A percentile compares a stretch with the other conserved stretches of the same genome.
These are phyloP conservation scores for Globisporangium orthogonon DNA, from an alignment of 352 stramenopile genomes.

Conservation along the genomic window DNA sequence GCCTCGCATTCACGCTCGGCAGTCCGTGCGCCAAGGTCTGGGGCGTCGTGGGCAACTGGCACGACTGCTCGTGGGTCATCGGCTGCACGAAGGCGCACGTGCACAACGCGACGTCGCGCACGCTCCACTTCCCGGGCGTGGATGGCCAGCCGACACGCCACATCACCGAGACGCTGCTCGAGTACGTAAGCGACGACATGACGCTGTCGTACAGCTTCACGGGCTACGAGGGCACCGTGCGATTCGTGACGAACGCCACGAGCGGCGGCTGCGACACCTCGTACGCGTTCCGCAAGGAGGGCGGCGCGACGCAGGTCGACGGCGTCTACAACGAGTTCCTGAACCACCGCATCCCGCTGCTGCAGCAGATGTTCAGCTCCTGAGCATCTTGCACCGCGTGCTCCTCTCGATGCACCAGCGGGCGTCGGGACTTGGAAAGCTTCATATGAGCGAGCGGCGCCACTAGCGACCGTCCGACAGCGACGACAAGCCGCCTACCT, in stretches of 20 bases:
- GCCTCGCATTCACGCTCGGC: conserved; percentile 6
- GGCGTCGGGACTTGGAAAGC: too few species aligned
- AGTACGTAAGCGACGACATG: conserved; percentile 8
- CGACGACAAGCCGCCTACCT: too few species aligned
- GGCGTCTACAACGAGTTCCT: conserved; percentile 12
- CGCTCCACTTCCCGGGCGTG: conserved; percentile 4
- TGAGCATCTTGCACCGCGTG: background rate
- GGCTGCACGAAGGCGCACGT: conserved; percentile 8
- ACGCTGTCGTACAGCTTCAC: conserved; percentile 3
- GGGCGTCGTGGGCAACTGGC: conserved; percentile 9
- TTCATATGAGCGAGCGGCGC: background rate
- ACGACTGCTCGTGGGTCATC: conserved; percentile 11
- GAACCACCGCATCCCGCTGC: conserved; percentile 4
- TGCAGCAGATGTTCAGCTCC: conserved; percentile 10
- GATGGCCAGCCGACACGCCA: background rate
- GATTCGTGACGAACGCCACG: background rate
- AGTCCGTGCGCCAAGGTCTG: conserved; percentile 6
- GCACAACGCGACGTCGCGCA: conserved; percentile 5
- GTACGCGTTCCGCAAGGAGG: conserved; percentile 9
- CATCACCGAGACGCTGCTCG: conserved; percentile 3
- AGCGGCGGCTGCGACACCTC: conserved; percentile 5
- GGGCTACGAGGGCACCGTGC: conserved; percentile 6
- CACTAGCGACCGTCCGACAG: too few species aligned
- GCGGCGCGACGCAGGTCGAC: conserved; percentile 1
- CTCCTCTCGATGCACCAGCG: too few species aligned